Base-by-base conservation (phyloP, 768 basidiomycete genomes). In the Boletus bicolor region DNA sequence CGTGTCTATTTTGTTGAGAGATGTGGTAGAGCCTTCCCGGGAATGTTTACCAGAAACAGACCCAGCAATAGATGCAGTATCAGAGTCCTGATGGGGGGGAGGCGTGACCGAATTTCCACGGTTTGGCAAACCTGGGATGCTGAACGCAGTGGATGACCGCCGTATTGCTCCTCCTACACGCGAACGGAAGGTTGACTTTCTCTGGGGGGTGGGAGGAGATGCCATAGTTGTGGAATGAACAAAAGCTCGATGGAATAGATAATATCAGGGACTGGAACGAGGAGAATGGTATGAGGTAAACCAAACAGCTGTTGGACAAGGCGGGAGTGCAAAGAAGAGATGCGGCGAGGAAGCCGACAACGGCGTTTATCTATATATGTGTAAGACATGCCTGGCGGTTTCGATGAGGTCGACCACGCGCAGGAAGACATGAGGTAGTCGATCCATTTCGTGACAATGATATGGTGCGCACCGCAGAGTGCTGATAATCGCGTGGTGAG, bases 101-200 rank as follows among this genome's bases (percentile, higher is more conserved):
- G 72, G 53, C 57, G 72, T 52, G 8, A 59, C 8, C 54, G 72
- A 68, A 28, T 17, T 41, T 5, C 51, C 59, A 53, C 59, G 75
- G 53, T 63, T 58, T 46, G 48, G 81, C 69, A 58, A 72, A 37
- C 62, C 59, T 19, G 70, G 70, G 39, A 83, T 72, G 39, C 72
- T 69, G 57, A 86, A 75, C 9, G 79, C 72, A 4, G 82, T 79
- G 17, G 86, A 87, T 4, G 84, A 79, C 49, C 85, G 82, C 8
- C 84, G 79, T 66, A 86, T 75, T 49, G 75, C 80, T 46, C 76
- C 78, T 48, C 82, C 82, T 74, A 87, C 79, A 48, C 86, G 84
- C 39, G 76, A 71, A 70, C 86, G 84, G 64, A 80, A 75, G 44
- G 79, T 75, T 2, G 61, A 61, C 53, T 71, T 71, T 64, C 74